Evolutionary conservation across 305 asterid species (phyloP).

Genomic region (Stenogyne calaminthoides): DNA sequence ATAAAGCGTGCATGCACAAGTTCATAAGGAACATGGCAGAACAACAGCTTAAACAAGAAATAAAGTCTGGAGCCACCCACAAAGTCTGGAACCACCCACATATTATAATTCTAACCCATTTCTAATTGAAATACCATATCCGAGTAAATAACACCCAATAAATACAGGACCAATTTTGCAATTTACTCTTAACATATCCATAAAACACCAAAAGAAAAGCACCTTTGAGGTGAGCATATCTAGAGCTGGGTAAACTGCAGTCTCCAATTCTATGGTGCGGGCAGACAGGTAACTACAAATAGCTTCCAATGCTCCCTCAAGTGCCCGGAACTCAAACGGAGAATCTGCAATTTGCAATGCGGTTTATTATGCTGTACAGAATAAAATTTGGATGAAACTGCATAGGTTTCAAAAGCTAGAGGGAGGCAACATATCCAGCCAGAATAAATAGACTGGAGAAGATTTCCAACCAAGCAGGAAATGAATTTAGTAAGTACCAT

Average conservation of each 20-base stretch:
- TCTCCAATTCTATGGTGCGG: conserved; percentile 78
- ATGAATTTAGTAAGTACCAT: conserved; percentile 49
- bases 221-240: conserved; percentile 96
- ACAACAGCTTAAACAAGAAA: not conserved
- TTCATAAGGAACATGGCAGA: not conserved
- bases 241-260: conserved; percentile 88
- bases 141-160: too few species aligned
- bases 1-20: not conserved
- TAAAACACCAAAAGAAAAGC: conserved; percentile 5
- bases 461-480: not conserved
- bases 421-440: not conserved
- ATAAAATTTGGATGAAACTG: not conserved
- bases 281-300: conserved; percentile 88
- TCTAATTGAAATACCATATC: not conserved
- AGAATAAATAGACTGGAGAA: not conserved
- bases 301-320: conserved; percentile 90
- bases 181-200: not conserved
- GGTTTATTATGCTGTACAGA: conserved; percentile 11
- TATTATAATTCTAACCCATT: not conserved
- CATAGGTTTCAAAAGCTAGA: conserved; percentile 7
- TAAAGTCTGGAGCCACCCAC: not conserved
- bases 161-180: too few species aligned
- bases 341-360: conserved; percentile 51
- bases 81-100: too few species aligned
- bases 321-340: conserved; percentile 85